These are phyloP conservation scores for Protomyces inouyei DNA, from an alignment of 1,139 yeast species.

Conservation along the genomic window DNA sequence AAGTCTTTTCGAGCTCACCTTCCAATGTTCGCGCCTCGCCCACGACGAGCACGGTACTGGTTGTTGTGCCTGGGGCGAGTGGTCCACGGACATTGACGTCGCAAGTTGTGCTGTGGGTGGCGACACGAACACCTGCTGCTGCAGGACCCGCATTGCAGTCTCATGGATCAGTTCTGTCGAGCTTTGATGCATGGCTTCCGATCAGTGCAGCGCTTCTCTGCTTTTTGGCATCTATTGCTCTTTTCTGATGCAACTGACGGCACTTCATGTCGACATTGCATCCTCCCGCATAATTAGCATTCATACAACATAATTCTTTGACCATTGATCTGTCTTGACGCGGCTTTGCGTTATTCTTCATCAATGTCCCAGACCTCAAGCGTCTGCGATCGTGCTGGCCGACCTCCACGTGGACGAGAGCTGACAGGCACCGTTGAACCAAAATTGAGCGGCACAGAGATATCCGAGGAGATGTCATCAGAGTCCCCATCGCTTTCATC, in stretches of 20 bases:
- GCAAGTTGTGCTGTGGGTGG: constrained; percentile 11
- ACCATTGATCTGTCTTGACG: too few species aligned
- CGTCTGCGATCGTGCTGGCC: background rate
- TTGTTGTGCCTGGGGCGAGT: constrained; percentile 4
- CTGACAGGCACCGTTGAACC: too few species aligned
- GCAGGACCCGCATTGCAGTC: constrained; percentile 5
- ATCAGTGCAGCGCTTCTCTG: too few species aligned
- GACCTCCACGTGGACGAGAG: background rate
- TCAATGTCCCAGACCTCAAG: background rate
- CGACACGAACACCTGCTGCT: background rate
- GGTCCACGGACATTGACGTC: constrained; percentile 7
- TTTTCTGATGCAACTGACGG: too few species aligned
- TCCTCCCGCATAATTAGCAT: too few species aligned
- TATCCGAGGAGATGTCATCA: too few species aligned
- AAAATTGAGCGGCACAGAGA: too few species aligned
- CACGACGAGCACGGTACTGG: constrained; percentile 1
- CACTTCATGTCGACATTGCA: too few species aligned
- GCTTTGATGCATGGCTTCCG: too few species aligned
- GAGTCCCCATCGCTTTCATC: too few species aligned
- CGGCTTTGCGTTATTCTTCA: background rate
- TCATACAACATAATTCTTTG: too few species aligned
- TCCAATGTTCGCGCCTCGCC: background rate
- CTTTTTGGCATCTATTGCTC: too few species aligned
- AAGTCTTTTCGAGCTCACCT: background rate
- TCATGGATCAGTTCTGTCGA: background rate